Conservation (phyloP, 306 rosid species). For the Carpinus fangiana region DNA sequence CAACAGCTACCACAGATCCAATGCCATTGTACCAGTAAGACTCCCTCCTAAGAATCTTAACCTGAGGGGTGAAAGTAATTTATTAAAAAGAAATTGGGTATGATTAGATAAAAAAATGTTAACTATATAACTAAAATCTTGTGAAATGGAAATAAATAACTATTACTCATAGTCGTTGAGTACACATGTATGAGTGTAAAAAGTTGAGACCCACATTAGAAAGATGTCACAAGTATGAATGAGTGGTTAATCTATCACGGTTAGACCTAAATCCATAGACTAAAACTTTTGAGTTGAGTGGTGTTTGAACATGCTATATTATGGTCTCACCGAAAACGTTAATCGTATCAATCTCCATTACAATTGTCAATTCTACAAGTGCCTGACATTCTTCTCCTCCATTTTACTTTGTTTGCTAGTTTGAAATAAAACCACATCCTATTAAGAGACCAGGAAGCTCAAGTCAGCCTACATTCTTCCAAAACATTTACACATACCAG, state of each 20-base stretch:
- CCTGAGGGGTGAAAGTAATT: slow-evolving; percentile 43
- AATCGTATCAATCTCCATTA: too few relatives aligned
- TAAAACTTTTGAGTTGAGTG: too few relatives aligned
- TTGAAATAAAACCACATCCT: not conserved
- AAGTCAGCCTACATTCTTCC: not conserved
- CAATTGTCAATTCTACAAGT: not conserved
- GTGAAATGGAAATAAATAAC: not conserved
- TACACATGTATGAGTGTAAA: too few relatives aligned
- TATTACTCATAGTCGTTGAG: not conserved
- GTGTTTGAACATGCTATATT: too few relatives aligned
- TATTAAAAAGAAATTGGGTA: too few relatives aligned
- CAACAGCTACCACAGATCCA: slow-evolving; percentile 86
- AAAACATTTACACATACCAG: not conserved
- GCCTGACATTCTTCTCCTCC: not conserved
- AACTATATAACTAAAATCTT: not conserved
- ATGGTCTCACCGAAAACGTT: too few relatives aligned
- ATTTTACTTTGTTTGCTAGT: not conserved
- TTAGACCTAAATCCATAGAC: too few relatives aligned
- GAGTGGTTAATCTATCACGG: too few relatives aligned
- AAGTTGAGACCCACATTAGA: too few relatives aligned
- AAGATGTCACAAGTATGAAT: too few relatives aligned
- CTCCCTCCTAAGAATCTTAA: slow-evolving; percentile 83
- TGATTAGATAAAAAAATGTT: too few relatives aligned
- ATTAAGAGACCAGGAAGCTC: not conserved
- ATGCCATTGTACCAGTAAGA: slow-evolving; percentile 80